Percentiles rank a stretch among this genome's conserved stretches.
Conservation (phyloP, 345 rosid species). For the Carallia pectinifolia region DNA sequence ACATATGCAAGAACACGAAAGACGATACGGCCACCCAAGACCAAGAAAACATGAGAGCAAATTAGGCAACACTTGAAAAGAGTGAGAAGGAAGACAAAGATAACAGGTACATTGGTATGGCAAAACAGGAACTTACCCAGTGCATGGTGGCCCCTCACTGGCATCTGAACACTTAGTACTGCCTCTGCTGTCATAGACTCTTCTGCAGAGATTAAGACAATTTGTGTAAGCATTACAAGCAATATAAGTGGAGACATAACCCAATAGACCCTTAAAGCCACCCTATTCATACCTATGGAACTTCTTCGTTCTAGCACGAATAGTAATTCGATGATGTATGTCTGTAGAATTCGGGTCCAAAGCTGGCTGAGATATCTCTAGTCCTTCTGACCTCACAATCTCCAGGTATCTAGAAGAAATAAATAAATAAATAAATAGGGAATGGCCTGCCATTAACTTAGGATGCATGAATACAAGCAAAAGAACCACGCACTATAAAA, state of each 20-base stretch:
- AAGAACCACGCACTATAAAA: not conserved
- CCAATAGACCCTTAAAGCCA: slow-evolving; percentile 8
- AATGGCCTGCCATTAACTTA: slow-evolving; percentile 1
- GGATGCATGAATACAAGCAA: not conserved
- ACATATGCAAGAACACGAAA: not conserved
- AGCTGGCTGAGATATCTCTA: slow-evolving; percentile 99
- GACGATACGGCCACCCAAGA: not conserved
- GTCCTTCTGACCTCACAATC: slow-evolving; percentile 70
- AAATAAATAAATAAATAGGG: not conserved
- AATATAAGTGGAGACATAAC: not conserved
- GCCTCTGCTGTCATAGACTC: slow-evolving; percentile 83
- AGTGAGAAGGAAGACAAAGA: too few species aligned
- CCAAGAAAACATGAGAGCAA: not conserved
- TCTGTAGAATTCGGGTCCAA: slow-evolving; percentile 87
- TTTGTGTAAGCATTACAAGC: slow-evolving; percentile 11
- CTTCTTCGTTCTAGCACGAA: slow-evolving; percentile 72
- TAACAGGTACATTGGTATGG: too few species aligned
- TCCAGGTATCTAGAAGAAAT: slow-evolving; percentile 55
- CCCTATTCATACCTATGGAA: slow-evolving; percentile 57
- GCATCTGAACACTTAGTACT: slow-evolving; percentile 70
- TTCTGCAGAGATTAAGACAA: slow-evolving; percentile 46
- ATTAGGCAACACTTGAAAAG: too few species aligned
- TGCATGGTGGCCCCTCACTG: slow-evolving; percentile 97
- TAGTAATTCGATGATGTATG: slow-evolving; percentile 91
- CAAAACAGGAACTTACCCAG: slow-evolving; percentile 56